Conservation (phyloP, 257 asterid genomes). For the Perilla frutescens region DNA sequence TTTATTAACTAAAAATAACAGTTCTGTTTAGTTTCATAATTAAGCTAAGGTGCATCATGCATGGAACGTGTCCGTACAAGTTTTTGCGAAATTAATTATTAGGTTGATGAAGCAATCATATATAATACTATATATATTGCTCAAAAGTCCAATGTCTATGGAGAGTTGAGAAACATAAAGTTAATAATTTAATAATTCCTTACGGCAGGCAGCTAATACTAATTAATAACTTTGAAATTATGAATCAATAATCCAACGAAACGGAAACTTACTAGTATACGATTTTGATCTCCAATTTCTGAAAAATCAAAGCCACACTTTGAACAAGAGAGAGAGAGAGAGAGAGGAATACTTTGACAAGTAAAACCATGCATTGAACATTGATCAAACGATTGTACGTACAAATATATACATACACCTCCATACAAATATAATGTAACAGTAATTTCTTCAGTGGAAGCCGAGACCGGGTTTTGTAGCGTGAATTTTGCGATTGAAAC, state of each 20-base stretch:
- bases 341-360: background rate
- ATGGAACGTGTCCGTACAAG: too few species aligned
- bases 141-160: background rate
- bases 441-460: conserved; percentile 26
- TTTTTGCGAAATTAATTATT: too few species aligned
- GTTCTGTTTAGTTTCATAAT: too few species aligned
- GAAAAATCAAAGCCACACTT: conserved; percentile 28
- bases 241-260: background rate
- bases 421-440: conserved; percentile 33
- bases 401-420: background rate
- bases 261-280: background rate
- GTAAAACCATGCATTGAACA: conserved; percentile 24
- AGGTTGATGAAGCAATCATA: too few species aligned
- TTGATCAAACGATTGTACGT: conserved; percentile 19
- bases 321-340: background rate
- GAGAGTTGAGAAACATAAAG: background rate
- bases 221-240: conserved; percentile 13
- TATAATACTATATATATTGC: too few species aligned
- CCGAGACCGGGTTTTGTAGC: conserved; percentile 34
- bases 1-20: too few species aligned
- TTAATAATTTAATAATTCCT: too few species aligned
- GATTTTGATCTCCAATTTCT: conserved; percentile 5
- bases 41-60: too few species aligned
- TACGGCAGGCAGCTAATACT: too few species aligned
- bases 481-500: conserved; percentile 22